These are phyloP conservation scores for Amoebophrya sp. DNA, from an alignment of 169 alveolate species.

Conservation along the genomic window DNA sequence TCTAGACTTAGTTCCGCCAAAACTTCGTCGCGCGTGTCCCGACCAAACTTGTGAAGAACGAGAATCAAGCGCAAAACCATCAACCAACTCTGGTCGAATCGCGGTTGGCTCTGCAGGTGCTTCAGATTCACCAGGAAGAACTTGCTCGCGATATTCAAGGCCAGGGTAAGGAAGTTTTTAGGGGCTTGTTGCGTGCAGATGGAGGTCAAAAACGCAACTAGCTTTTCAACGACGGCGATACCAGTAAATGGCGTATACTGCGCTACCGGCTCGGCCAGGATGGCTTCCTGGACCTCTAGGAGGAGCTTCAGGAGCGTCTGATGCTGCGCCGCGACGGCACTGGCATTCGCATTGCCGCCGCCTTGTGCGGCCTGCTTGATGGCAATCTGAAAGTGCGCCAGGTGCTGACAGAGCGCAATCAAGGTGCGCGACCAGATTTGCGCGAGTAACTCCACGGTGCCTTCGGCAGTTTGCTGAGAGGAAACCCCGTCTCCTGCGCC, in stretches of 20 bases:
- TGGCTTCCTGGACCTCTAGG: background rate
- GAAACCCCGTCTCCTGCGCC: background rate
- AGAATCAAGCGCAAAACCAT: background rate
- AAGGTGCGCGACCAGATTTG: background rate
- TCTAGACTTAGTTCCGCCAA: background rate
- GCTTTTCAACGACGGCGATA: background rate
- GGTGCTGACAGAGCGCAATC: background rate
- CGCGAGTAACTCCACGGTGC: background rate
- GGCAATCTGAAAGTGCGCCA: background rate
- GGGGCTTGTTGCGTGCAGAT: background rate
- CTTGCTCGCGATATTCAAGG: background rate
- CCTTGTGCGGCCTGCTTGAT: background rate
- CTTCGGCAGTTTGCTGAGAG: background rate
- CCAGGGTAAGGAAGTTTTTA: background rate
- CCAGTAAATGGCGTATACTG: background rate
- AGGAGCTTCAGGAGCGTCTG: background rate
- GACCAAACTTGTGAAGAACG: background rate
- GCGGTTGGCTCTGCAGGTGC: slow-evolving; percentile 1
- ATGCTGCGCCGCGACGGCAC: no score
- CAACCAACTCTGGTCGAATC: background rate
- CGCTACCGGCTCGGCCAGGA: background rate
- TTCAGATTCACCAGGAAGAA: background rate
- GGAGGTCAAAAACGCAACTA: background rate
- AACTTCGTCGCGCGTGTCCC: background rate
- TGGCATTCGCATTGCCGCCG: background rate